Evolutionary conservation across 345 rosid genomes (phyloP), one percentile per base, ranked within the genome.

Genomic region (Salix koriyanagi): DNA sequence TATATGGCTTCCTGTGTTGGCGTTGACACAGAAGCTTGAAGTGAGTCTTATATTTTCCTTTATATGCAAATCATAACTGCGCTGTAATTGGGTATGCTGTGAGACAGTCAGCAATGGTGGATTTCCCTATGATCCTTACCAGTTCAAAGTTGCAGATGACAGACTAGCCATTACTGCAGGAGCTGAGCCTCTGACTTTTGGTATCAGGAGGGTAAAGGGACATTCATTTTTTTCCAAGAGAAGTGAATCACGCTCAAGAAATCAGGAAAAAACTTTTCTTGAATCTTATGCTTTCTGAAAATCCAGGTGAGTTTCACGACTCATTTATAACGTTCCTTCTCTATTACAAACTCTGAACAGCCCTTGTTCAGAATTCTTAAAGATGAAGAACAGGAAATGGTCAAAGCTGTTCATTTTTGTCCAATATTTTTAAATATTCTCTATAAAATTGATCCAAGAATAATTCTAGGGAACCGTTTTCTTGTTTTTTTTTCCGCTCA

Each of bases 231-330:
- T 96, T 83, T 30, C 95, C 94, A 7, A 92, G 97, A 14, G 98
- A 96, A 86, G 99, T 92, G 80, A 84, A 86, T 69, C 99, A 91
- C 62, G 99, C 98, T 74, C 98, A 93, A 77, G 97, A 96, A 77
- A 96, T 96, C 46, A 90, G 94, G 69, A 93, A 89, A 30, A 85
- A 89, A 83, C 97, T 96, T 80, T 94, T 96, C 66, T 83, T 96
- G 78, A 93, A 96, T 84, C 89, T 96, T 67, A 96, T 93, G 99
- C 95, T 92, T 62, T 89, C 97, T 58, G 91, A 92, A 77, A 93
- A 88, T 86, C 98, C 98, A 81, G 97, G 98, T 86, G 69, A 73
- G 46, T 30, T 12, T 6, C 21, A 14, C 64, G 44, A 39, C 60
- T 19, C 26, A 19, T 71, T 46, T 36, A 28, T 54, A 6, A 4